Base-by-base conservation (phyloP, 75 land plant genomes). In the Selaginella tamariscina region DNA sequence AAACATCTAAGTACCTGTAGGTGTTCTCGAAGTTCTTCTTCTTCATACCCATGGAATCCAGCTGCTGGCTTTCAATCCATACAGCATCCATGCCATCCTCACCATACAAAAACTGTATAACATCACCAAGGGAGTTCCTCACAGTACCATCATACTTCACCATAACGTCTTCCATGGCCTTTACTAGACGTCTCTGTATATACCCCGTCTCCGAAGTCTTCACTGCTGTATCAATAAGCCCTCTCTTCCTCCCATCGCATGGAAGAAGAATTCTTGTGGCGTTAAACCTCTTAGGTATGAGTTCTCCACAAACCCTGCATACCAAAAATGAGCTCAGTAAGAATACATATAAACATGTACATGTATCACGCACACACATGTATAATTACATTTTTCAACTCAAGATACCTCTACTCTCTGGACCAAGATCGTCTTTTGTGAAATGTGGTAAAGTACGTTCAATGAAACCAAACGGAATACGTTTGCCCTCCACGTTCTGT, bases 11-110 rank as follows among this genome's bases (percentile, higher is more conserved):
- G n/a, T n/a, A n/a, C n/a, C n/a, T n/a, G 15, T 39, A 39, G 15
- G 49, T 39, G 11, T 5, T 39, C 5, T 39, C 49, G 15, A 39
- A 39, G 15, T 39, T 39, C 49, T 39, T 39, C 49, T 39, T 39
- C 49, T 39, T 39, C 69, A 85, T 95, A 5, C 15, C 15, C 65
- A 95, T 59, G 13, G 91, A 84, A 70, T 95, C 99, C 31, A 95
- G 64, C 54, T 84, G 85, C 84, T 95, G 99, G 1, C 79, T 57
- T 72, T 95, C 99, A 68, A 95, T 90, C 99, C 96, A 95, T 30
- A 95, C 96, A 71, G 96, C 79, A 80, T 95, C 99, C 88, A 95
- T 88, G 22, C 99, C 99, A 81, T 95, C 99, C 70, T 95, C 99
- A 24, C 99, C 99, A 79, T 95, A 95, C 8, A 95, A 84, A 72